These are phyloP conservation scores for Trichosporon sp. DNA, from an alignment of 1,284 basidiomycete species.

Conservation along the genomic window DNA sequence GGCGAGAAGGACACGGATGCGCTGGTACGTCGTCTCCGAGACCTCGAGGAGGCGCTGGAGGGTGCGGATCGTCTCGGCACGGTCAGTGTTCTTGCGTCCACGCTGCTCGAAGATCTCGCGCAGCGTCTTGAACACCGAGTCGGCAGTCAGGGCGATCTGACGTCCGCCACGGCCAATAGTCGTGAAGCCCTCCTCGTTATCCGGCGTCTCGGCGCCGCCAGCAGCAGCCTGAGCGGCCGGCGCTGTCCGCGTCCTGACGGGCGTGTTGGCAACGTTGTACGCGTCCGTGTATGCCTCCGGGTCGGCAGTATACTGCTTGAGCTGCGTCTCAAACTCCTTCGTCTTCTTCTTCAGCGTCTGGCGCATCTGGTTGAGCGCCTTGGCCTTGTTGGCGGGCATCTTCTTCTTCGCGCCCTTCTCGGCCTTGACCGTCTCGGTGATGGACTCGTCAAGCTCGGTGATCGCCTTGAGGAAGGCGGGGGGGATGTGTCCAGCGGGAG, in stretches of 20 bases:
- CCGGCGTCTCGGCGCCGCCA: constrained; percentile 38
- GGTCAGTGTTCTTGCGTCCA: constrained; percentile 98
- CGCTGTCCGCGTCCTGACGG: constrained; percentile 13
- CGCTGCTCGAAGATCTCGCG: constrained; percentile 88
- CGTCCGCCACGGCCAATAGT: constrained; percentile 90
- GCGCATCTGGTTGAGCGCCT: constrained; percentile 92
- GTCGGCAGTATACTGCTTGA: constrained; percentile 79
- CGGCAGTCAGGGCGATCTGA: constrained; percentile 73
- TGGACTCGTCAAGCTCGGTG: constrained; percentile 66
- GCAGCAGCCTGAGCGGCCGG: constrained; percentile 51
- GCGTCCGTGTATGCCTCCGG: constrained; percentile 81
- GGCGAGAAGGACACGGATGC: constrained; percentile 87
- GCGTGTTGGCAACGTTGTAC: constrained; percentile 56
- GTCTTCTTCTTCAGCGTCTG: constrained; percentile 89
- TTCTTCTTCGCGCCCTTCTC: constrained; percentile 90
- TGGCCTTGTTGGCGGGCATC: constrained; percentile 91
- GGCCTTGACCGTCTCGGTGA: constrained; percentile 68
- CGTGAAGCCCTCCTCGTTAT: constrained; percentile 61
- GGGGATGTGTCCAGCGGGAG: constrained; percentile 79
- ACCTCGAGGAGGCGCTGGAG: constrained; percentile 84
- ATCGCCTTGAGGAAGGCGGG: constrained; percentile 79
- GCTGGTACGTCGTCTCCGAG: constrained; percentile 79
- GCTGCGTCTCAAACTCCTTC: constrained; percentile 81
- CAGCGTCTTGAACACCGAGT: constrained; percentile 89
- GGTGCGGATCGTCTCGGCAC: constrained; percentile 87